Conservation (phyloP, 1,284 basidiomycete genomes). For the Leccinum ponderosum region DNA sequence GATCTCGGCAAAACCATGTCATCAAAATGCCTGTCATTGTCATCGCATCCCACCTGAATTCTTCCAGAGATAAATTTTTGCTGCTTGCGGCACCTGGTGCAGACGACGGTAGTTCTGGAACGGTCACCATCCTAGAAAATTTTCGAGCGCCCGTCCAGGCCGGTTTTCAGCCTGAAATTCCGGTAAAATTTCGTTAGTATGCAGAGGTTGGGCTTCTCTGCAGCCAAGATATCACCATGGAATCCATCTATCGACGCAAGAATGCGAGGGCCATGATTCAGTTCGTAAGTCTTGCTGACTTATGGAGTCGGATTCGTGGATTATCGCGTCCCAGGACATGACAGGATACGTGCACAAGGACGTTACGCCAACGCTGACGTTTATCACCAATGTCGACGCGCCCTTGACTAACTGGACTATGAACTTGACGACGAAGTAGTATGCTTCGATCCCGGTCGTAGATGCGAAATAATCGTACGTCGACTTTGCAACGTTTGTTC, state of each 20-base stretch:
- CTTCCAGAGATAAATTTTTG: conserved; percentile 37
- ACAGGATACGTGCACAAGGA: conserved; percentile 93
- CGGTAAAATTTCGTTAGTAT: conserved; percentile 94
- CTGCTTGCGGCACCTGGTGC: conserved; percentile 46
- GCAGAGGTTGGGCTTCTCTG: conserved; percentile 90
- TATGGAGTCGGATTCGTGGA: not conserved
- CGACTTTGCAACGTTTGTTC: not conserved
- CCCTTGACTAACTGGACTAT: conserved; percentile 14
- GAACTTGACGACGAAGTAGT: conserved; percentile 10
- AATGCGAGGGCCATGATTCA: conserved; percentile 87
- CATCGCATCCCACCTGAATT: conserved; percentile 57
- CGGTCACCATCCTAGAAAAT: conserved; percentile 86
- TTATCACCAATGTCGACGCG: conserved; percentile 56
- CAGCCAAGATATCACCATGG: conserved; percentile 83
- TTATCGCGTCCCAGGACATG: conserved; percentile 73
- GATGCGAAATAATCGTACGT: conserved; percentile 16
- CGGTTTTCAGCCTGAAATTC: conserved; percentile 70
- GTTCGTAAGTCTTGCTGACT: conserved; percentile 37
- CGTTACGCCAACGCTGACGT: conserved; percentile 80
- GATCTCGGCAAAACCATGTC: conserved; percentile 1
- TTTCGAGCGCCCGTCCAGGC: conserved; percentile 78
- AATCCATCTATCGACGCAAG: conserved; percentile 64
- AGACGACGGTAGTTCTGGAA: conserved; percentile 88
- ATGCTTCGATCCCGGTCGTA: conserved; percentile 4
- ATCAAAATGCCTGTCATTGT: too few relatives aligned